phyloP scores from a whole-genome alignment of 257 asterid genomes.

The Thymus quinquecostatus region DNA sequence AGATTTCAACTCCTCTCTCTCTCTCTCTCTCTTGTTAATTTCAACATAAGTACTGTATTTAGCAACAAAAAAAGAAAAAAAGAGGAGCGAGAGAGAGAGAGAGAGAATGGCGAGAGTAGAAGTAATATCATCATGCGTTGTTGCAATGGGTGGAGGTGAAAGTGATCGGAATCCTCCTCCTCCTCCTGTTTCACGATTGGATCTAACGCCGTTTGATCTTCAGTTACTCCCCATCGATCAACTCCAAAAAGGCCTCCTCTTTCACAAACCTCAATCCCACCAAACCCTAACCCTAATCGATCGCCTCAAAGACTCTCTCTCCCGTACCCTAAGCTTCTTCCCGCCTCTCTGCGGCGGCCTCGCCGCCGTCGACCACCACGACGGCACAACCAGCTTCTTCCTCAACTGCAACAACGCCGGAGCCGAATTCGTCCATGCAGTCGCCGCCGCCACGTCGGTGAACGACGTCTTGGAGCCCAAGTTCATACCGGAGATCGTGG shows the following conservation, averaged over 20 bases:
- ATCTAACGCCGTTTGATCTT: slow-evolving; percentile 37
- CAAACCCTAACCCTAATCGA: slow-evolving; percentile 16
- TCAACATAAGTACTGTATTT: too few relatives aligned
- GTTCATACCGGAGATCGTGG: slow-evolving; percentile 31
- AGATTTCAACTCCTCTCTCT: too few relatives aligned
- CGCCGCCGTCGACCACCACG: slow-evolving; percentile 13
- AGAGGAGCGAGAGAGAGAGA: too few relatives aligned
- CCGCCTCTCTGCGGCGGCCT: slow-evolving; percentile 1
- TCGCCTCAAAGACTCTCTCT: slow-evolving; percentile 53
- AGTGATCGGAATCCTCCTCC: too few relatives aligned
- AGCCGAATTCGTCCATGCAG: slow-evolving; percentile 34
- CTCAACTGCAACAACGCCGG: slow-evolving; percentile 47
- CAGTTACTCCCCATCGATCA: neutral
- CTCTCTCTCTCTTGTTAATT: too few relatives aligned
- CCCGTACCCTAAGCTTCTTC: slow-evolving; percentile 36
- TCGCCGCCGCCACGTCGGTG: slow-evolving; percentile 12
- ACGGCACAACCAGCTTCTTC: slow-evolving; percentile 30
- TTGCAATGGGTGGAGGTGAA: slow-evolving; percentile 3
- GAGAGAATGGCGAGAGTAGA: slow-evolving; percentile 21
- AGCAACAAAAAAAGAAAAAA: too few relatives aligned
- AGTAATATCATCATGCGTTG: slow-evolving; percentile 4
- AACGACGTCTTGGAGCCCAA: slow-evolving; percentile 30
- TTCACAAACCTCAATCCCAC: slow-evolving; percentile 15
- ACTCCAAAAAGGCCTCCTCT: slow-evolving; percentile 30
- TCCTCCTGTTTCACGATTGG: slow-evolving; percentile 10